Conservation (phyloP, 2,329 filamentous ascomycete genomes). For the Fusarium buharicum region DNA sequence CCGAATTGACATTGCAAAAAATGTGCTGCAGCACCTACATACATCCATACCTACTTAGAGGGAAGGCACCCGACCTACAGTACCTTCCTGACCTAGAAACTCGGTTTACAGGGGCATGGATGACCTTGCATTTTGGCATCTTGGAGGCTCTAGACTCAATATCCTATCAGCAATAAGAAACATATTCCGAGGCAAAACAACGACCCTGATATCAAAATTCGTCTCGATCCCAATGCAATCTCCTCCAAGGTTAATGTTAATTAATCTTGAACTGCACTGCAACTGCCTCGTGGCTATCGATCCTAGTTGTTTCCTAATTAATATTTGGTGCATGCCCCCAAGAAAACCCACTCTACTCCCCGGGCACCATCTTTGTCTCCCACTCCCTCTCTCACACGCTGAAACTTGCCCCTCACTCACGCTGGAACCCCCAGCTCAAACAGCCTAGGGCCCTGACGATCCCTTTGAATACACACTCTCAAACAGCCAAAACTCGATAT, state of each 20-base stretch:
- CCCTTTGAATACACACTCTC: conserved; percentile 31
- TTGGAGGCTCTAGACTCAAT: conserved; percentile 4
- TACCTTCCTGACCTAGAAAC: conserved; percentile 13
- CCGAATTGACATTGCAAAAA: conserved; percentile 4
- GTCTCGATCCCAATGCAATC: conserved; percentile 5
- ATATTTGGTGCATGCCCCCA: neutral
- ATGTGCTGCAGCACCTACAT: conserved; percentile 20
- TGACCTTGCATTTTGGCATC: conserved; percentile 12
- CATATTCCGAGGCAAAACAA: conserved; percentile 22
- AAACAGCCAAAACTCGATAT: conserved; percentile 23
- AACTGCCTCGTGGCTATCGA: conserved; percentile 20
- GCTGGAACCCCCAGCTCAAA: conserved; percentile 24
- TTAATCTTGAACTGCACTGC: neutral
- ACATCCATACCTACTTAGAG: conserved; percentile 9
- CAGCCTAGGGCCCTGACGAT: conserved; percentile 42
- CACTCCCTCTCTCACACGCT: conserved; percentile 26
- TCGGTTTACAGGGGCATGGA: conserved; percentile 21
- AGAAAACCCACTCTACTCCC: conserved; percentile 24
- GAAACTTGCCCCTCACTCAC: conserved; percentile 40
- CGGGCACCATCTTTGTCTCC: conserved; percentile 10
- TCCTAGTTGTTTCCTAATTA: conserved; percentile 12
- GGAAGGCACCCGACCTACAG: neutral
- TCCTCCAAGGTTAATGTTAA: conserved; percentile 6
- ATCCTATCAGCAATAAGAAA: conserved; percentile 6
- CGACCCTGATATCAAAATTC: conserved; percentile 3